phyloP scores from a whole-genome alignment of 2,329 filamentous ascomycete species.

The Colletotrichum tropicicola region DNA sequence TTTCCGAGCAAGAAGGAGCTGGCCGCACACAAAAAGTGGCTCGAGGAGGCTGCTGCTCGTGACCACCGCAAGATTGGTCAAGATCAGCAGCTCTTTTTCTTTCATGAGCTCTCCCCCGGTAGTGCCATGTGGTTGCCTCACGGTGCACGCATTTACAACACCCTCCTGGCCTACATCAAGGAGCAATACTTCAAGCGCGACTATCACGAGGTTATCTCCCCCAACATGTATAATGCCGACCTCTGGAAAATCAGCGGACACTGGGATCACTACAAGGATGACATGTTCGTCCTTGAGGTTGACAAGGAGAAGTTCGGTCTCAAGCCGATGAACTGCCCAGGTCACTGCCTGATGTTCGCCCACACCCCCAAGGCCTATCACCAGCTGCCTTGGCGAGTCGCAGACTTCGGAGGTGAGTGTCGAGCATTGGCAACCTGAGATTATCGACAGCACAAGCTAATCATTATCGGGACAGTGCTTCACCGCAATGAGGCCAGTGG shows the following conservation, averaged over 20 bases:
- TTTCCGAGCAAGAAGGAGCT: conserved; percentile 96
- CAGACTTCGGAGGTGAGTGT: conserved; percentile 83
- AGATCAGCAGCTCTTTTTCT: conserved; percentile 98
- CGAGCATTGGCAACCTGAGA: background rate
- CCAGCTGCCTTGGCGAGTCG: conserved; percentile 90
- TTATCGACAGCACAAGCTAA: too few species aligned
- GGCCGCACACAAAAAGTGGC: conserved; percentile 90
- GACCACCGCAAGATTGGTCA: conserved; percentile 94
- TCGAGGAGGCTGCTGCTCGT: conserved; percentile 97
- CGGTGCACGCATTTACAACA: conserved; percentile 93
- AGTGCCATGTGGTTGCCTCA: conserved; percentile 93
- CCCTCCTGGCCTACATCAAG: conserved; percentile 81
- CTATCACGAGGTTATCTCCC: conserved; percentile 94
- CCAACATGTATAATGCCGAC: conserved; percentile 91
- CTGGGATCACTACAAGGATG: conserved; percentile 91
- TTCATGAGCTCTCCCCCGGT: conserved; percentile 92
- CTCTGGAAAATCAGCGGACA: conserved; percentile 96
- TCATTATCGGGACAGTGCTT: conserved; percentile 49
- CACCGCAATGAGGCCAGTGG: conserved; percentile 97
- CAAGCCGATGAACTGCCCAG: conserved; percentile 99
- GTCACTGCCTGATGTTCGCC: conserved; percentile 88
- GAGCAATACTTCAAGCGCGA: conserved; percentile 92
- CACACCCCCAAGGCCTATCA: conserved; percentile 87
- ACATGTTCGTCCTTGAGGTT: conserved; percentile 75
- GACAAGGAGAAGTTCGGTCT: conserved; percentile 83